Evolutionary conservation across 768 basidiomycete genomes (phyloP).

Genomic region (Calocybe gangraenosa): DNA sequence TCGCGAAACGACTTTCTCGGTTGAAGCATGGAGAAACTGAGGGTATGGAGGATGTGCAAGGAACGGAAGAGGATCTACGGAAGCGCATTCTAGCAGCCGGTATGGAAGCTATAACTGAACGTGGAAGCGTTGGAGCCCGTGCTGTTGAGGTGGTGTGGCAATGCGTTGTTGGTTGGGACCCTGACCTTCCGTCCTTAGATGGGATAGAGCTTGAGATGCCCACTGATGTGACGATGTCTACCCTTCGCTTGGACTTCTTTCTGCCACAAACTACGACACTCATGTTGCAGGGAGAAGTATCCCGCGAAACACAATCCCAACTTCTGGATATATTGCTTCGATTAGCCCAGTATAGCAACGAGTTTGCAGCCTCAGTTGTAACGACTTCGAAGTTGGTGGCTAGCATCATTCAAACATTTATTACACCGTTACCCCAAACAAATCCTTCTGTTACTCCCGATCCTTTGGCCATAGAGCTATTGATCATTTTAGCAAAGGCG

Average conservation of each 20-base stretch:
- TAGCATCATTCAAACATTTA: constrained; percentile 49
- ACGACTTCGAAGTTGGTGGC: constrained; percentile 49
- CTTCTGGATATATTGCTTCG: constrained; percentile 57
- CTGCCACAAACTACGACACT: constrained; percentile 47
- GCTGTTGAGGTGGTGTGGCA: constrained; percentile 76
- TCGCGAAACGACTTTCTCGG: constrained; percentile 37
- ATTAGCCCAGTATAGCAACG: constrained; percentile 56
- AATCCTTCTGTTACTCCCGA: constrained; percentile 33
- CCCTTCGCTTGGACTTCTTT: constrained; percentile 32
- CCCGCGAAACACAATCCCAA: constrained; percentile 47
- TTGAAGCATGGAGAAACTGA: constrained; percentile 30
- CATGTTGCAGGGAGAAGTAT: constrained; percentile 36
- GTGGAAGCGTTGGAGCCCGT: constrained; percentile 60
- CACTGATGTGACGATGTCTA: constrained; percentile 25
- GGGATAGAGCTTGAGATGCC: constrained; percentile 45
- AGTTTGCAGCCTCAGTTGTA: constrained; percentile 46
- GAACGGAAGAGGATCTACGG: constrained; percentile 44
- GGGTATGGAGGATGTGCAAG: constrained; percentile 31
- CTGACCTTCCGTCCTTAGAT: constrained; percentile 27
- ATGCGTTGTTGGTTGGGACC: constrained; percentile 66
- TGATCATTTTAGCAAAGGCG: constrained; percentile 53
- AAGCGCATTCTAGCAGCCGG: constrained; percentile 65
- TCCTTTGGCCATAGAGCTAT: constrained; percentile 51
- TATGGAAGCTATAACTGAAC: constrained; percentile 59
- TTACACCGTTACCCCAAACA: constrained; percentile 43